These are phyloP conservation scores for Tolypocladium paradoxum DNA, from an alignment of 2,329 filamentous ascomycete genomes.

Conservation along the genomic window DNA sequence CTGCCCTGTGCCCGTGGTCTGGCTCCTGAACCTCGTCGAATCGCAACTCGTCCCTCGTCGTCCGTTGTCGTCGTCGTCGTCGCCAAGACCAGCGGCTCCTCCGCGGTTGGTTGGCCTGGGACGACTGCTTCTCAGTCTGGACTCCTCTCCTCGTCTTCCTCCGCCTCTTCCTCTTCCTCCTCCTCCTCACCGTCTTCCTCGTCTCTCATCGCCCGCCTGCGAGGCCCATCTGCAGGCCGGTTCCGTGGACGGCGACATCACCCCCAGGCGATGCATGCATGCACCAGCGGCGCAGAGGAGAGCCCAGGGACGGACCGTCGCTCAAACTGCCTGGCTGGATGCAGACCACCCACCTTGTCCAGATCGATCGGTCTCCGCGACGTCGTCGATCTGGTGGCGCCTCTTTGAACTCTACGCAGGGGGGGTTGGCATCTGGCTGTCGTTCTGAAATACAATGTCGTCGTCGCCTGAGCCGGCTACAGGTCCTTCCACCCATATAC, in stretches of 20 bases:
- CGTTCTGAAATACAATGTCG: conserved; percentile 4
- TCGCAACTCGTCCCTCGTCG: not conserved
- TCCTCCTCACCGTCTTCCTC: not conserved
- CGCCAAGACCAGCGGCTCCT: not conserved
- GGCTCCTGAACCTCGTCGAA: not conserved
- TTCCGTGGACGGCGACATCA: not conserved
- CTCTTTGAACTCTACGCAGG: not conserved
- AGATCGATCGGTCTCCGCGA: not conserved
- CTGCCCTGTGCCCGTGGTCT: not conserved
- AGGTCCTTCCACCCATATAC: not conserved
- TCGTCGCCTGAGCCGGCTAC: conserved; percentile 1
- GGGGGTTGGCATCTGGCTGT: not conserved
- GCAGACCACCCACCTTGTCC: not conserved
- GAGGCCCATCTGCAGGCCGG: not conserved
- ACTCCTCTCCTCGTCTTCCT: not conserved
- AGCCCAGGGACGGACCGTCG: not conserved
- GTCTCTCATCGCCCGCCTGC: not conserved
- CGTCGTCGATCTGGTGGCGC: not conserved
- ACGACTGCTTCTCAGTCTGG: not conserved
- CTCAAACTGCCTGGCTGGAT: not conserved
- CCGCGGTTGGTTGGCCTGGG: not conserved
- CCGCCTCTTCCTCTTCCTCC: too few species aligned
- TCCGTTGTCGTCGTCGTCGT: not conserved
- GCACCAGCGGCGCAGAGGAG: not conserved
- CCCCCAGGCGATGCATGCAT: not conserved